phyloP scores from a whole-genome alignment of 2,329 filamentous ascomycete species.

The Neofusicoccum ribis region DNA sequence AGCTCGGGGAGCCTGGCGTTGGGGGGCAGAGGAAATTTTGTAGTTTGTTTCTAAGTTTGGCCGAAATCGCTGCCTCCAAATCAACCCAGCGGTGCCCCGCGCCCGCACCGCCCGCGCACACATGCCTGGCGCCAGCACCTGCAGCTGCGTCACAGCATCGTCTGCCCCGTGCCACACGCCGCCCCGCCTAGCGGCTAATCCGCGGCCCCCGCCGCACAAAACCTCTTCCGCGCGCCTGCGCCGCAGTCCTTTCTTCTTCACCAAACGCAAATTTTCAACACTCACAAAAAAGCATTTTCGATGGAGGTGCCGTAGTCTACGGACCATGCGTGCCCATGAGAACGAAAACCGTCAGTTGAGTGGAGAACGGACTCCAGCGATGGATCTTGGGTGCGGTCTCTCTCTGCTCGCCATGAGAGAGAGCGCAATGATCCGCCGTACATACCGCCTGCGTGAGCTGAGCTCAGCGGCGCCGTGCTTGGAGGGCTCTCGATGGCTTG shows the following conservation, averaged over 20 bases:
- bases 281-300: conserved; percentile 61
- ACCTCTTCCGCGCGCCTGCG: background rate
- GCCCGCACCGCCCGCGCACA: background rate
- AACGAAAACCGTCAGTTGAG: conserved; percentile 60
- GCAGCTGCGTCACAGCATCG: conserved; percentile 5
- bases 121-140: background rate
- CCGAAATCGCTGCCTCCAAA: conserved; percentile 10
- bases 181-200: background rate
- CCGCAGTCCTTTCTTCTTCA: conserved; percentile 39
- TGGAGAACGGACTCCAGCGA: conserved; percentile 50
- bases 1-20: background rate
- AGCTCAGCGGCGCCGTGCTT: background rate
- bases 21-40: conserved; percentile 11
- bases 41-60: conserved; percentile 15
- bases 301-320: conserved; percentile 45
- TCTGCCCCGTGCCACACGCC: background rate
- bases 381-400: conserved; percentile 62
- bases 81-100: background rate
- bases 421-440: conserved; percentile 62
- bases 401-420: conserved; percentile 50
- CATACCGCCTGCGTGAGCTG: conserved; percentile 32
- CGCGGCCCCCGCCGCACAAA: background rate
- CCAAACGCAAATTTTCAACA: conserved; percentile 58
- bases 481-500: background rate
- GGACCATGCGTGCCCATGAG: conserved; percentile 51